These are phyloP conservation scores for Cystobasidium slooffiae DNA, from an alignment of 1,284 basidiomycete genomes.

Conservation along the genomic window DNA sequence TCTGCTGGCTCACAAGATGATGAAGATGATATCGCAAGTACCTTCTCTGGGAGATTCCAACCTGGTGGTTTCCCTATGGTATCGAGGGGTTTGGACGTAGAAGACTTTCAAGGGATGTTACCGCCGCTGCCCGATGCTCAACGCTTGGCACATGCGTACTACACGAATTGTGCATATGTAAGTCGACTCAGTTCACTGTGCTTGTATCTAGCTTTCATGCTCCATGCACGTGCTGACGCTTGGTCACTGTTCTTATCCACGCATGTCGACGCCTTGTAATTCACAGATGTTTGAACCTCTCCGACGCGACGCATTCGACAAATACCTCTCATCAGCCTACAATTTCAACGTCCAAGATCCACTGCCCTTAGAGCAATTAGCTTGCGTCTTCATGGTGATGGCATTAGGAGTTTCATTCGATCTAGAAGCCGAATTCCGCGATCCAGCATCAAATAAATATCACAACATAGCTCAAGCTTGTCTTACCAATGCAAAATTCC, in stretches of 20 bases:
- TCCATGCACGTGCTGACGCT: background rate
- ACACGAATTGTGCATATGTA: constrained; percentile 41
- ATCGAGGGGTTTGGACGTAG: constrained; percentile 28
- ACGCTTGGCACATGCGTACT: constrained; percentile 28
- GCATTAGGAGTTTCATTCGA: constrained; percentile 53
- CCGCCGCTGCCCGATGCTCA: constrained; percentile 29
- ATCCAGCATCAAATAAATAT: constrained; percentile 44
- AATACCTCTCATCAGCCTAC: constrained; percentile 45
- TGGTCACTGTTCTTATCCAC: background rate
- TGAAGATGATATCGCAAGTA: constrained; percentile 32
- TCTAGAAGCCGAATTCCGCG: constrained; percentile 46
- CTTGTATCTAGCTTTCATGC: background rate
- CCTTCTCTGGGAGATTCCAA: constrained; percentile 23
- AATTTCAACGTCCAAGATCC: constrained; percentile 32
- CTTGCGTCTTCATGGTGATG: constrained; percentile 52
- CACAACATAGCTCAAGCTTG: constrained; percentile 46
- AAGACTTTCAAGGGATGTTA: constrained; percentile 42
- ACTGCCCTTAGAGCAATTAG: constrained; percentile 47
- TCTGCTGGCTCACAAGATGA: constrained; percentile 33
- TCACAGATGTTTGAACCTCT: constrained; percentile 36
- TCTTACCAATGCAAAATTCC: constrained; percentile 48
- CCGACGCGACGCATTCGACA: constrained; percentile 40
- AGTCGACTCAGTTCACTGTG: background rate
- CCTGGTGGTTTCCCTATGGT: constrained; percentile 35
- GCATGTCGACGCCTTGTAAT: background rate